A percentile compares a stretch with the other conserved stretches of the same genome.
phyloP scores from a whole-genome alignment of 495 filamentous ascomycete genomes.

The Podospora fimiseda region DNA sequence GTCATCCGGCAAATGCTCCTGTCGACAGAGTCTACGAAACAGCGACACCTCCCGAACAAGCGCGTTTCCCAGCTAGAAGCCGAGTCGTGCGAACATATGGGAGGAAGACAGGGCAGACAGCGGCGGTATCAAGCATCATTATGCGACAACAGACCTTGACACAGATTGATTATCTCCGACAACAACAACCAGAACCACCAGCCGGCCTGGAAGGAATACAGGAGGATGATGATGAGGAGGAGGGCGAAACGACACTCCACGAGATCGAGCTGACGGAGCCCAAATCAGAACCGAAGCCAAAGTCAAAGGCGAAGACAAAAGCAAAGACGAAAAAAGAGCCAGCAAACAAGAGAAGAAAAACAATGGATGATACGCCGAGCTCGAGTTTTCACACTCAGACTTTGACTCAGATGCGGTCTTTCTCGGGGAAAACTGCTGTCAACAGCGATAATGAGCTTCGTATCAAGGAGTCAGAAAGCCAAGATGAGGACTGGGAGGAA shows the following conservation, averaged over 20 bases:
- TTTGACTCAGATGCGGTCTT: conserved; percentile 36
- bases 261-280: conserved; percentile 12
- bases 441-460: conserved; percentile 21
- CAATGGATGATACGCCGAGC: conserved; percentile 32
- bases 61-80: not conserved
- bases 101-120: conserved; percentile 9
- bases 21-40: not conserved
- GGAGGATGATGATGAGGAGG: conserved; percentile 8
- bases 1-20: not conserved
- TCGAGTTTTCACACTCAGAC: conserved; percentile 41
- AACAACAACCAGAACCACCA: conserved; percentile 4
- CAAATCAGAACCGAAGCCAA: conserved; percentile 9
- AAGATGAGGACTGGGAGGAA: conserved; percentile 11
- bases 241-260: conserved; percentile 1
- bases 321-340: not conserved
- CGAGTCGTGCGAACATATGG: not conserved
- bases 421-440: conserved; percentile 11
- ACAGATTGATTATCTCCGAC: conserved; percentile 39
- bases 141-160: conserved; percentile 43
- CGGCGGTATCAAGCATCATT: conserved; percentile 10
- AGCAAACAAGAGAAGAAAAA: conserved; percentile 30
- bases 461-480: conserved; percentile 33
- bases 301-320: conserved; percentile 13
- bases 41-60: not conserved
- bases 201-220: conserved; percentile 8